Base-by-base conservation (phyloP, 2,329 filamentous ascomycete species). In the Harringtonia lauricola region DNA sequence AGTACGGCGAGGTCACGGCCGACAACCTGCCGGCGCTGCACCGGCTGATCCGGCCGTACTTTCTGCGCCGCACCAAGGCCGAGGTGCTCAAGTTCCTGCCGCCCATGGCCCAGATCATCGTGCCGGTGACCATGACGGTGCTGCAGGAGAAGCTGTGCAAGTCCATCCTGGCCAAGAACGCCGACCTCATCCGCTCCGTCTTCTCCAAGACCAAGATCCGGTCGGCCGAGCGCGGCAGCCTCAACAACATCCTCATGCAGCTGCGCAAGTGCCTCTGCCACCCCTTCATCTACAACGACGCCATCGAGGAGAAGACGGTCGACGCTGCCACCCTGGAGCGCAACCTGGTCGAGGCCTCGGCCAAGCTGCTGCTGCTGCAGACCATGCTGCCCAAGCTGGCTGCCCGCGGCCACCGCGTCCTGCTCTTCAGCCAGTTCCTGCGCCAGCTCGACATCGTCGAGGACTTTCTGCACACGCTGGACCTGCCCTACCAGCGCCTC, bases 201-300 rank as follows among this genome's bases (percentile, higher is more conserved):
- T 89, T 96, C 54, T 79, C 79, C 8, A 74, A 81, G 29, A 70
- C 70, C 36, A 78, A 73, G 49, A 64, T 87, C 40, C 85, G 81
- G 54, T 68, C 72, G 24, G 73, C 71, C 15, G 89, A 96, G 47
- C 76, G 83, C 7, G 81, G 85, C 35, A 90, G 80, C 49, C 65
- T 96, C 45, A 95, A 83, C 71, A 98, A 98, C 54, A 95, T 98
- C 33, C 64, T 98, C 36, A 87, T 95, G 76, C 92, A 98, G 60
- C 72, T 98, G 17, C 79, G 92, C 17, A 96, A 95, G 59, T 94
- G 87, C 51, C 70, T 98, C 2, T 95, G 90, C 51, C 94, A 98
- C 61, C 92, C 94, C 0, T 98, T 96, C 58, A 80, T 96, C 40
- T 98, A 95, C 68, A 95, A 81, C 55, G 72, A 78, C 34, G 81